Percentiles rank a stretch among this genome's conserved stretches.
phyloP scores from a whole-genome alignment of 768 basidiomycete species.

The Pisolithus sp. region DNA sequence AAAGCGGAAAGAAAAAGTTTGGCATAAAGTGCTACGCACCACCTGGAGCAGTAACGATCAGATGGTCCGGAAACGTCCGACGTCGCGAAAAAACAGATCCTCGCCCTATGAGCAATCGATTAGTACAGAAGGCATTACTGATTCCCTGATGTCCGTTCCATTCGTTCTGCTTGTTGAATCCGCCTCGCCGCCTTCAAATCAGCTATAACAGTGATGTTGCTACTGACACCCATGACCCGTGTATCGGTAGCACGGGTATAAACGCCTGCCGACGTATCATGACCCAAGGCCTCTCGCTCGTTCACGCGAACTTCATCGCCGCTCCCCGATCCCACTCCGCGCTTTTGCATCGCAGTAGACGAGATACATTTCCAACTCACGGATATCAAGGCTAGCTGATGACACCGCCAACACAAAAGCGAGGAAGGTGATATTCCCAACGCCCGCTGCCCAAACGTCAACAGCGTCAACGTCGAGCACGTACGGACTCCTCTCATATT shows the following conservation, averaged over 20 bases:
- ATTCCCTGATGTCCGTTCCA: conserved; percentile 73
- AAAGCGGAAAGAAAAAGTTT: not conserved
- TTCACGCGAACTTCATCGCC: too few relatives aligned
- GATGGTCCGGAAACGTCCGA: conserved; percentile 74
- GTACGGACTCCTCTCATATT: too few relatives aligned
- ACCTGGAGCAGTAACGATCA: conserved; percentile 70
- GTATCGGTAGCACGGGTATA: not conserved
- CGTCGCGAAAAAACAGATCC: conserved; percentile 36
- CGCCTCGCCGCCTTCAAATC: conserved; percentile 8
- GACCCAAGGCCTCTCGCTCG: too few relatives aligned
- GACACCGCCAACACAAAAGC: not conserved
- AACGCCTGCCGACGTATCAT: not conserved
- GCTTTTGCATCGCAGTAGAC: not conserved
- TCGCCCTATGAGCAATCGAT: not conserved
- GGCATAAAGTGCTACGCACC: conserved; percentile 45
- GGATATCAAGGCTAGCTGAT: not conserved
- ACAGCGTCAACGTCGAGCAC: not conserved
- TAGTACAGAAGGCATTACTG: conserved; percentile 17
- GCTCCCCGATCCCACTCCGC: too few relatives aligned
- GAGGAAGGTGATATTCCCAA: not conserved
- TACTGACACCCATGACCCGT: not conserved
- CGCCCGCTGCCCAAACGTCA: not conserved
- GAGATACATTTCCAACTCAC: not conserved
- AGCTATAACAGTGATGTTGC: not conserved
- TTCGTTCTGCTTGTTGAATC: conserved; percentile 56